phyloP scores from a whole-genome alignment of 75 land plant genomes.

The Cryptomeria japonica region DNA sequence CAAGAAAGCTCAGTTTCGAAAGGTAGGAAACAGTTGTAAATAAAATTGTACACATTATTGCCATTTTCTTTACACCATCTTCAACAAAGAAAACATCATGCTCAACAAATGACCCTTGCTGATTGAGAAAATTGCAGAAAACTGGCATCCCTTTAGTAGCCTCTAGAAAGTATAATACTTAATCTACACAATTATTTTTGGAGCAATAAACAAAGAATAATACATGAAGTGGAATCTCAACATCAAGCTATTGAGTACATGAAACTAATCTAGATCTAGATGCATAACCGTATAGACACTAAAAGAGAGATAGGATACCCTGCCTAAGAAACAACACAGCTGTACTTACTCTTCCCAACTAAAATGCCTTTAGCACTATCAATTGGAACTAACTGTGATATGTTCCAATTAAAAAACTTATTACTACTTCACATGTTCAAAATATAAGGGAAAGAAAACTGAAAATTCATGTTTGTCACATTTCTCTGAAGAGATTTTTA shows the following conservation, averaged over 20 bases:
- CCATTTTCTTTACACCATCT: slow-evolving; percentile 3
- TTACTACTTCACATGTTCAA: neutral
- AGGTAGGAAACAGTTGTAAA: neutral
- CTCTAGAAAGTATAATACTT: neutral
- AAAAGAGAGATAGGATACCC: slow-evolving; percentile 1
- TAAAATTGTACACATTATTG: neutral
- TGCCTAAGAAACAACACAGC: slow-evolving; percentile 7
- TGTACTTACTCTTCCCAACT: neutral
- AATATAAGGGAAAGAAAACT: neutral
- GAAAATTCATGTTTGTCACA: neutral
- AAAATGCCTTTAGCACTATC: neutral
- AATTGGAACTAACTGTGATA: neutral
- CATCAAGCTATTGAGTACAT: neutral
- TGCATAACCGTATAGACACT: neutral
- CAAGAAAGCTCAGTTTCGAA: slow-evolving; percentile 1
- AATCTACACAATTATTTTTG: slow-evolving; percentile 2
- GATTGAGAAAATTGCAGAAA: slow-evolving; percentile 8
- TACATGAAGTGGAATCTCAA: neutral
- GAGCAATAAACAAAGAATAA: neutral
- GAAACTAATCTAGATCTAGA: neutral
- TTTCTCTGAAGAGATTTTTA: neutral
- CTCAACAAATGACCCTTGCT: slow-evolving; percentile 8
- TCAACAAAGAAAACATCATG: slow-evolving; percentile 10
- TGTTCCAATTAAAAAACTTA: neutral
- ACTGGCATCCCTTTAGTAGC: slow-evolving; percentile 1